Evolutionary conservation across 179 eudicot species (phyloP).

Genomic region (Silene coronaria): DNA sequence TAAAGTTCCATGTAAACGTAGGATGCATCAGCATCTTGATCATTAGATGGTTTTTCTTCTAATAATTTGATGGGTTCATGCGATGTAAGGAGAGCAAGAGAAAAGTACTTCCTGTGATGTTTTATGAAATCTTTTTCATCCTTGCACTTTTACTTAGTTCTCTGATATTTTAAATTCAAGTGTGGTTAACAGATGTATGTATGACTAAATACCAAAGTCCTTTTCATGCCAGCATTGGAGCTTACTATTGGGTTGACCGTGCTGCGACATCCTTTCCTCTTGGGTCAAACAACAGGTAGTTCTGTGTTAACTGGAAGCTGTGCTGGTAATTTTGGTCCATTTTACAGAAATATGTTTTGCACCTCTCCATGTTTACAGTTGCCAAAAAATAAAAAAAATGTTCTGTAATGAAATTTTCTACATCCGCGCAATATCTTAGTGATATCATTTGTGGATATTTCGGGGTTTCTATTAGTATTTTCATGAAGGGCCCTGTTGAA

Average conservation of each 20-base stretch:
- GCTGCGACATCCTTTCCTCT: slow-evolving; percentile 58
- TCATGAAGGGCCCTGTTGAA: not conserved
- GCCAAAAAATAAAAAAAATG: too few relatives aligned
- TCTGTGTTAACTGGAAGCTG: slow-evolving; percentile 1
- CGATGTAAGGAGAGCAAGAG: not conserved
- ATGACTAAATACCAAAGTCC: slow-evolving; percentile 7
- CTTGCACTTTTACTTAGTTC: not conserved
- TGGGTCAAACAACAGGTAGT: slow-evolving; percentile 53
- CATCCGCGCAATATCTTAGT: not conserved
- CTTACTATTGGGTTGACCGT: slow-evolving; percentile 86
- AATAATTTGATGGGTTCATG: not conserved
- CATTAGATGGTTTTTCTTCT: not conserved
- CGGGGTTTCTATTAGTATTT: not conserved
- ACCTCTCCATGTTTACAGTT: not conserved
- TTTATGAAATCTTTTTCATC: not conserved
- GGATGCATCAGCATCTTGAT: too few relatives aligned
- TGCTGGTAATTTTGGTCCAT: not conserved
- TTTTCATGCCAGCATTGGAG: slow-evolving; percentile 58
- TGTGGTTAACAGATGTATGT: slow-evolving; percentile 9
- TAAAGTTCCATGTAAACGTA: too few relatives aligned
- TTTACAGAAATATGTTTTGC: not conserved
- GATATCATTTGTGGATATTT: not conserved
- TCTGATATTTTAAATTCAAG: slow-evolving; percentile 3
- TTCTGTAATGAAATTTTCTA: not conserved
- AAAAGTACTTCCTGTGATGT: not conserved